Conservation (phyloP, 352 stramenopile genomes). For the Phytopythium sindhum region DNA sequence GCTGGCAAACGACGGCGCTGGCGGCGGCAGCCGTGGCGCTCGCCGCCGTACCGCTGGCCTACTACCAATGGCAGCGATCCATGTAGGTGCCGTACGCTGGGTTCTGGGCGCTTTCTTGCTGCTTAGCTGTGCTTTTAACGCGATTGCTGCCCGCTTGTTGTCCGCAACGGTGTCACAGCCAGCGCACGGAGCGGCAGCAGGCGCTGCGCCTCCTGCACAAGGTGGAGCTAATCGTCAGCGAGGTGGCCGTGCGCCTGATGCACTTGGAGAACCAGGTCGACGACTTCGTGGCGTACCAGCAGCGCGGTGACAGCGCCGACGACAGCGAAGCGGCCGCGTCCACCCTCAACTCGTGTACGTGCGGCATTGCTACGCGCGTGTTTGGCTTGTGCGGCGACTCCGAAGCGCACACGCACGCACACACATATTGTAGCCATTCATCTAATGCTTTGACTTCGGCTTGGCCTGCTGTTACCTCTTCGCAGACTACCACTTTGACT, state of each 20-base stretch:
- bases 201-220: constrained; percentile 65
- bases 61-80: constrained; percentile 28
- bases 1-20: constrained; percentile 18
- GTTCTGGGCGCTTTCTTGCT: background rate
- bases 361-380: background rate
- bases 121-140: background rate
- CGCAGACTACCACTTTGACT: constrained; percentile 85
- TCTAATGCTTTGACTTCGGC: background rate
- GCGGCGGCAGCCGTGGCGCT: constrained; percentile 15
- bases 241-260: constrained; percentile 62
- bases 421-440: background rate
- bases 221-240: constrained; percentile 66
- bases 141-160: background rate
- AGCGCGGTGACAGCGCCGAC: constrained; percentile 18
- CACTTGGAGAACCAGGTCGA: constrained; percentile 65
- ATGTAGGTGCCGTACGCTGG: constrained; percentile 13
- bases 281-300: constrained; percentile 49
- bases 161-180: constrained; percentile 11
- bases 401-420: too few relatives aligned
- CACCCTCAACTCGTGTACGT: constrained; percentile 67
- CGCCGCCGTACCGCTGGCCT: constrained; percentile 36
- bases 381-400: background rate
- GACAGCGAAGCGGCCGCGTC: constrained; percentile 23
- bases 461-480: background rate
- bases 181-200: constrained; percentile 33